Base-by-base conservation (phyloP, 352 stramenopile species). In the Globisporangium polare region DNA sequence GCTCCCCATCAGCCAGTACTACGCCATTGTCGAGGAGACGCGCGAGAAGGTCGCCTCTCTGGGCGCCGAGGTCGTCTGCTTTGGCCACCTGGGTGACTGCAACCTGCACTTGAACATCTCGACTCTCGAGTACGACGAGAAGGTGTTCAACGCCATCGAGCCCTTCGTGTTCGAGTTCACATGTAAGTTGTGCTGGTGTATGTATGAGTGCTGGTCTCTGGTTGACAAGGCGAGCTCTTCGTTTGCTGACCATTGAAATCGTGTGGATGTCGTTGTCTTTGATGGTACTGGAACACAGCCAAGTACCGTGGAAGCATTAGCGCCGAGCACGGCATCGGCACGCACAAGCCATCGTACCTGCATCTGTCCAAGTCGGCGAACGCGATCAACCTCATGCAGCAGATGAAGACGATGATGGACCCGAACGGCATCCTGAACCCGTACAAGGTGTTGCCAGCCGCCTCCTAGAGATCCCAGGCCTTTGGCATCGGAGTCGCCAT, bases 71-170 rank as follows among this genome's bases (percentile, higher is more conserved):
- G 82, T 95, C 20, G 78, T 97, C 18, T 91, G 85, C 52, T 99
- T 95, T 67, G 96, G 96, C 27, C 97, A 99, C 70, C 71, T 99
- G 24, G 93, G 95, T 50, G 97, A 99, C 74, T 92, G 89, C 42
- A 99, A 99, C 73, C 74, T 99, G 17, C 97, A 99, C 67, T 75
- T 99, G 5, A 99, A 99, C 72, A 83, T 99, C 52, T 92, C 81
- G 45, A 92, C 85, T 15, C 69, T 78, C 7, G 62, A 74, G 52
- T 88, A 90, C 45, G 75, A 94, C 55, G 75, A 89, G 0, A 50
- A 81, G 27, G 82, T 94, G 7, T 80, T 87, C 47, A 66, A 75
- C 42, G 74, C 73, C 1, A 68, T 94, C 39, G 85, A 92, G 56
- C 83, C 85, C 18, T 92, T 80, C 53, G 68, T 94, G 24, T 94